Evolutionary conservation across 148 eudicot genomes (phyloP).

Genomic region (Polygonum maritimum): DNA sequence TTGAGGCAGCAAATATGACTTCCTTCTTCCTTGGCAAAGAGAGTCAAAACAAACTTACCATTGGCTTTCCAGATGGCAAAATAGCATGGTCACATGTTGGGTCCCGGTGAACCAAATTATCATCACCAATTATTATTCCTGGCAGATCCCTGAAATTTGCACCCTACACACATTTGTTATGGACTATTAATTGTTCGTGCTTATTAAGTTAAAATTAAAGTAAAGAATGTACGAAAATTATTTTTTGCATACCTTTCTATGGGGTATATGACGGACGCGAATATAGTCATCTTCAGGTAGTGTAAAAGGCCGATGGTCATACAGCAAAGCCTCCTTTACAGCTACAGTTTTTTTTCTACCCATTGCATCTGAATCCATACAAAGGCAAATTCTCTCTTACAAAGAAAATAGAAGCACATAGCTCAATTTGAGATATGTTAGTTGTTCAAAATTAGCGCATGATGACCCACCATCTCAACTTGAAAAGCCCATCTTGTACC

Average conservation of each 20-base stretch:
- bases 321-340: constrained; percentile 30
- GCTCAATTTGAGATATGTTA: not conserved
- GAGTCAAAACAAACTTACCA: constrained; percentile 27
- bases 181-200: no score
- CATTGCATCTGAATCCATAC: constrained; percentile 27
- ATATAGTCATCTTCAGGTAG: constrained; percentile 54
- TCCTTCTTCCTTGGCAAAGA: not conserved
- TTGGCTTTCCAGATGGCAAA: constrained; percentile 74
- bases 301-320: constrained; percentile 69
- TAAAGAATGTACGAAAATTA: not conserved
- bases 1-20: not conserved
- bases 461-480: not conserved
- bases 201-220: not conserved
- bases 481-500: not conserved
- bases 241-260: constrained; percentile 44
- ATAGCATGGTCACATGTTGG: constrained; percentile 28
- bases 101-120: constrained; percentile 69
- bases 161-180: constrained; percentile 36
- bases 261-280: constrained; percentile 73
- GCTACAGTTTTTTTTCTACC: constrained; percentile 15
- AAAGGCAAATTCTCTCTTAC: not conserved
- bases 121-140: constrained; percentile 62
- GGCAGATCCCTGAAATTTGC: constrained; percentile 90
- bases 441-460: not conserved
- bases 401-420: not conserved